Evolutionary conservation across 345 rosid genomes (phyloP), one percentile per base, ranked within the genome.

Genomic region (Camelina hispida): DNA sequence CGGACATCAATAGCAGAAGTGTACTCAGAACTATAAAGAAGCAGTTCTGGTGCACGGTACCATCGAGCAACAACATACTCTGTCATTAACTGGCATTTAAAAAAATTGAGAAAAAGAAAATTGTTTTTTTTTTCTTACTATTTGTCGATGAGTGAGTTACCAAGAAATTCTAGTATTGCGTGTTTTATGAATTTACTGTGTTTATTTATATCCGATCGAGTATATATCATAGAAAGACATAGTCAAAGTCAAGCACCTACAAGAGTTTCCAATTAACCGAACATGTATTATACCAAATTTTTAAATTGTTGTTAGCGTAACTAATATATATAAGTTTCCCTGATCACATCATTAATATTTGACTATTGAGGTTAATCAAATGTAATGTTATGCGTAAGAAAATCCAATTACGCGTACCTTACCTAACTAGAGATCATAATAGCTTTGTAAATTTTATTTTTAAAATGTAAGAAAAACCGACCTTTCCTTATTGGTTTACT

Each of bases 41-140:
- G 85, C 66, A 86, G 68, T 42, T 86, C 90, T 32, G 89, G 89
- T 32, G 89, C 89, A 65, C 87, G 68, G 56, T 86, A 86, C 89
- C 89, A 86, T 32, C 86, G 75, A 4, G 89, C 84, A 38, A 86
- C 89, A 63, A 86, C 89, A 81, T 84, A 86, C 67, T 86, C 90
- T 5, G 90, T 84, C 90, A 86, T 86, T 72, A 84, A 83, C 25
- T 25, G 28, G 28, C 28, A 25, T 25, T 25, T 25, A 25, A 25
- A 25, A 25, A 25, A 25, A 25, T 25, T 25, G 28, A 28, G 30
- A 28, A 4, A 28, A 28, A 28, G 3, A 28, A 28, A 28, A 4
- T 4, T 28, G 30, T 28, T 28, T 4, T 25, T 4, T 25, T 28
- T 28, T 28, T 3, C 30, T 28, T 28, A 28, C 5, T 28, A 25